Base-by-base conservation (phyloP, 2,329 filamentous ascomycete species). In the Penicillium sp. region DNA sequence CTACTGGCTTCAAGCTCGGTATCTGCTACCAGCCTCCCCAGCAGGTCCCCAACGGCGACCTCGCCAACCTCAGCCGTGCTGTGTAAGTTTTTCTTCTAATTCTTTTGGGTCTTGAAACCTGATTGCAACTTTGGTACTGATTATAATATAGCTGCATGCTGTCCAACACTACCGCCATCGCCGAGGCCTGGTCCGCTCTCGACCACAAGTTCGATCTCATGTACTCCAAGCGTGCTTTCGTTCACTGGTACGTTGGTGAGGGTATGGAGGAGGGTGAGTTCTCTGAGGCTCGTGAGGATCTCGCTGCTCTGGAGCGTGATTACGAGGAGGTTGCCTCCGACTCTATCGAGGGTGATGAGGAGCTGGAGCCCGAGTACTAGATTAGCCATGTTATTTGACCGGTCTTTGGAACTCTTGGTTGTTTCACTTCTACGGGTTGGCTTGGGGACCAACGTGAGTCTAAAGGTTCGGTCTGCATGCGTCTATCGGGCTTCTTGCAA, bases 201-300 rank as follows among this genome's bases (percentile, higher is more conserved):
- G 95, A 92, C 61, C 86, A 89, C 86, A 99, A 99, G 84, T 99
- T 99, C 83, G 94, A 99, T 75, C 91, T 99, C 77, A 99, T 99
- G 94, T 97, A 97, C 88, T 95, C 91, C 78, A 99, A 99, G 89
- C 94, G 94, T 83, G 94, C 94, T 62, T 99, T 99, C 81, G 94
- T 99, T 65, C 94, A 99, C 83, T 99, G 94, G 94, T 99, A 97
- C 73, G 94, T 99, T 75, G 94, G 94, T 82, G 94, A 97, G 85
- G 94, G 94, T 87, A 99, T 99, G 94, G 94, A 99, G 85, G 94
- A 99, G 80, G 94, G 94, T 79, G 94, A 99, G 81, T 99, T 99
- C 87, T 96, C 91, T 57, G 94, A 99, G 84, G 94, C 94, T 65
- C 92, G 94, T 78, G 94, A 99, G 83, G 94, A 99, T 82, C 83